Conservation (phyloP, 495 filamentous ascomycete species). For the Daldinia grandis region DNA sequence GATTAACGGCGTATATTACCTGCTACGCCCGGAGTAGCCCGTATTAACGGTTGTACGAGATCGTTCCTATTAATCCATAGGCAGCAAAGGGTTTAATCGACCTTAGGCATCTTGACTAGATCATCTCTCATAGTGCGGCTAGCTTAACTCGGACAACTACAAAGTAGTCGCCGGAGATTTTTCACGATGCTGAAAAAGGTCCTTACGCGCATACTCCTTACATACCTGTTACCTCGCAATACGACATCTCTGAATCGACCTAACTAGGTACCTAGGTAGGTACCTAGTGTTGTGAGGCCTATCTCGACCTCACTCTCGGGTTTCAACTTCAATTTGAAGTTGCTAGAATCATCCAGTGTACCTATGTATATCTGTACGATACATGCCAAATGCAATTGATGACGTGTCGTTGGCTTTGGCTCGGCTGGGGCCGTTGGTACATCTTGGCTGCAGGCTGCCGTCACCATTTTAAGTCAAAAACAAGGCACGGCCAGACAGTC, state of each 20-base stretch:
- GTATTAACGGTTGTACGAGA: too few species aligned
- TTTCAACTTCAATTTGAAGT: not conserved
- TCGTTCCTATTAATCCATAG: too few species aligned
- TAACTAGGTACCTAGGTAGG: too few species aligned
- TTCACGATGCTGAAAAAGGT: not conserved
- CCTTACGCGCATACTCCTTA: not conserved
- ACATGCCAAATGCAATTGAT: constrained; percentile 25
- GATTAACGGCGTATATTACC: too few species aligned
- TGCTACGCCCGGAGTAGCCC: too few species aligned
- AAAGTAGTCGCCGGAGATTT: not conserved
- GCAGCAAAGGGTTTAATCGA: too few species aligned
- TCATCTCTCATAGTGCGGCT: not conserved
- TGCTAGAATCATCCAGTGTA: constrained; percentile 5
- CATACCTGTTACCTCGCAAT: not conserved
- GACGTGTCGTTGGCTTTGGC: constrained; percentile 40
- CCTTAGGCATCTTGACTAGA: too few species aligned
- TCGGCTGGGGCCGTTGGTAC: constrained; percentile 26
- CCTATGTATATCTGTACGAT: not conserved
- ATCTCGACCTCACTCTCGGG: not conserved
- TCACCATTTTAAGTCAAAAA: constrained; percentile 37
- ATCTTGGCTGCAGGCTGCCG: constrained; percentile 27
- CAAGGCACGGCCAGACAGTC: constrained; percentile 34
- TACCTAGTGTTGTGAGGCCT: not conserved
- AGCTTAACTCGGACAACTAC: not conserved
- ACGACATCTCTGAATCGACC: not conserved